phyloP scores from a whole-genome alignment of 495 filamentous ascomycete species.

The Penicillium samsonianum region DNA sequence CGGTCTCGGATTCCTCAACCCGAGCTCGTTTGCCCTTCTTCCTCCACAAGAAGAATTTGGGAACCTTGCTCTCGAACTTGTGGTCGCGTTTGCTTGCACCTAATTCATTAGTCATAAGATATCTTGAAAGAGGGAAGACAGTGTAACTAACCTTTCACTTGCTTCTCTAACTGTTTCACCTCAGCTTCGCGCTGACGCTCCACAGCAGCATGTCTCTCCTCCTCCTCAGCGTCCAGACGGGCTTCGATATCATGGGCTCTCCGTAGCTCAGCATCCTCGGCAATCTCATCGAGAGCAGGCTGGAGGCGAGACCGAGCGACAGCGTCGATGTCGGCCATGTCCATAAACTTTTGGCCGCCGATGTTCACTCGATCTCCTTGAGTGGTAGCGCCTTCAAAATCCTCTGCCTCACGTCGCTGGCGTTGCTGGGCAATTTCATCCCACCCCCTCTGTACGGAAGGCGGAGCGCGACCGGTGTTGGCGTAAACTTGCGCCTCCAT shows the following conservation, averaged over 20 bases:
- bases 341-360: slow-evolving; percentile 77
- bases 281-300: slow-evolving; percentile 89
- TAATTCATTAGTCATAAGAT: slow-evolving; percentile 48
- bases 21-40: slow-evolving; percentile 30
- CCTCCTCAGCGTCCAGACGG: slow-evolving; percentile 55
- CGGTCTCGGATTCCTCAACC: slow-evolving; percentile 15
- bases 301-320: slow-evolving; percentile 80
- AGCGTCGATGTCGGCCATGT: slow-evolving; percentile 75
- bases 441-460: slow-evolving; percentile 72
- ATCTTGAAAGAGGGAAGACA: neutral
- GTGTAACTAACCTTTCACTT: slow-evolving; percentile 47
- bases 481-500: slow-evolving; percentile 79
- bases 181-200: slow-evolving; percentile 59
- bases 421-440: slow-evolving; percentile 69
- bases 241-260: slow-evolving; percentile 59
- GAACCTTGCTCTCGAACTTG: slow-evolving; percentile 26
- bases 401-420: slow-evolving; percentile 62
- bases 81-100: slow-evolving; percentile 45
- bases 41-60: slow-evolving; percentile 34
- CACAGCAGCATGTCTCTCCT: slow-evolving; percentile 42
- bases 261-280: slow-evolving; percentile 69
- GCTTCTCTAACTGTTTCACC: slow-evolving; percentile 51
- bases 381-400: slow-evolving; percentile 56
- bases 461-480: slow-evolving; percentile 74
- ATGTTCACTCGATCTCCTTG: slow-evolving; percentile 71